Evolutionary conservation across 164 flowering plant species (phyloP).

Genomic region (Hamamelis virginiana): DNA sequence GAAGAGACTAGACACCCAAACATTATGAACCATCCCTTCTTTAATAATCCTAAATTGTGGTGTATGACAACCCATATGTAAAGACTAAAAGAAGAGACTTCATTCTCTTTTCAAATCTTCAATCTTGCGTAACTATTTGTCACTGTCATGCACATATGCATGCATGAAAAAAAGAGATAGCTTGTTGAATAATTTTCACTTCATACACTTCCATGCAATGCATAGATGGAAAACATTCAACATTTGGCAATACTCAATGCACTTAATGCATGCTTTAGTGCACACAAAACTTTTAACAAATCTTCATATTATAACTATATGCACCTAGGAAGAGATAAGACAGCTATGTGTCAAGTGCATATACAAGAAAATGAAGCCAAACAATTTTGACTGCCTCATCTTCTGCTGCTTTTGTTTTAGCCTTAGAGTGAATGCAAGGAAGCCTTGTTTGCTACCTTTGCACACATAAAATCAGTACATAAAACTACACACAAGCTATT

Average conservation of each 20-base stretch:
- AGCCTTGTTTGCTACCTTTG: too few species aligned
- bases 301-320: background rate
- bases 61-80: background rate
- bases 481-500: too few species aligned
- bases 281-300: background rate
- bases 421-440: too few species aligned
- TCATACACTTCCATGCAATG: too few species aligned
- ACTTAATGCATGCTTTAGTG: too few species aligned
- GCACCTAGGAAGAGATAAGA: background rate
- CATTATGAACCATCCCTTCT: background rate
- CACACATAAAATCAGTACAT: too few species aligned
- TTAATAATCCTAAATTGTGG: background rate
- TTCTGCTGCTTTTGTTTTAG: too few species aligned
- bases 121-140: background rate
- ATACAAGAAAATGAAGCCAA: background rate
- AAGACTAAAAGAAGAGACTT: background rate
- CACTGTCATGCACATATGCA: too few species aligned
- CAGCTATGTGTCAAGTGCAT: background rate
- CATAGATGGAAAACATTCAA: too few species aligned
- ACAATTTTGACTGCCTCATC: slow-evolving; percentile 40
- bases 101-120: background rate
- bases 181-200: too few species aligned
- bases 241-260: too few species aligned
- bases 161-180: too few species aligned
- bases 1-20: background rate